phyloP scores from a whole-genome alignment of 768 basidiomycete genomes.

The Trametes punicea region DNA sequence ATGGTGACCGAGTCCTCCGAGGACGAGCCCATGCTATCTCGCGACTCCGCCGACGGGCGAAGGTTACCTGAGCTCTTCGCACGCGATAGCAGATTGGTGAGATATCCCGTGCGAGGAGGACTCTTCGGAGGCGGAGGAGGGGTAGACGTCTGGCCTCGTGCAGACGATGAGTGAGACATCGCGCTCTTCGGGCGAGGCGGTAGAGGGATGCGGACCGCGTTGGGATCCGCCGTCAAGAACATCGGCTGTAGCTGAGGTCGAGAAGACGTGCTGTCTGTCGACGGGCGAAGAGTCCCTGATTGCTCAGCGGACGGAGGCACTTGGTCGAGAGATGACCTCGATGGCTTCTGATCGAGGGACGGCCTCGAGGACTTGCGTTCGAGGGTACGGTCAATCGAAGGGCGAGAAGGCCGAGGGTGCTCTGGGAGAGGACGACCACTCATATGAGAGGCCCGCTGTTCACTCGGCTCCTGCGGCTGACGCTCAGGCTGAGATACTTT shows the following conservation, averaged over 20 bases:
- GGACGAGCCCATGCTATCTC: constrained; percentile 62
- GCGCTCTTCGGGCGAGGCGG: constrained; percentile 18
- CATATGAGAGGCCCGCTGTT: neutral
- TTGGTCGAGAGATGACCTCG: constrained; percentile 10
- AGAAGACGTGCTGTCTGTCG: constrained; percentile 13
- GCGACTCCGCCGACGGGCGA: constrained; percentile 37
- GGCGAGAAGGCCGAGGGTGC: constrained; percentile 8
- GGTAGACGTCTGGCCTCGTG: constrained; percentile 1
- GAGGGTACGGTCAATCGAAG: constrained; percentile 1
- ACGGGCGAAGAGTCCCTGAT: too few species aligned
- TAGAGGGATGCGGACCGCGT: constrained; percentile 12
- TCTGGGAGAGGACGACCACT: constrained; percentile 14
- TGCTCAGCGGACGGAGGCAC: neutral
- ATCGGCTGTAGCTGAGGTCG: constrained; percentile 13
- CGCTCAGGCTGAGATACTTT: neutral
- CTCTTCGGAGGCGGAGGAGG: constrained; percentile 22
- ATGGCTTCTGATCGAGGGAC: constrained; percentile 9
- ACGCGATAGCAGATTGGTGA: constrained; percentile 32
- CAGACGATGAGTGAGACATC: neutral
- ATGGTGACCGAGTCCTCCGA: constrained; percentile 65
- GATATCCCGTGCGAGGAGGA: constrained; percentile 34
- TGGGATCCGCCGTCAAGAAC: constrained; percentile 18
- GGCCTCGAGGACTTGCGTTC: constrained; percentile 12
- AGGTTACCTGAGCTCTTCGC: constrained; percentile 20
- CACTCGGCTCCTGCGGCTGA: constrained; percentile 5